A percentile compares a stretch with the other conserved stretches of the same genome.
Evolutionary conservation across 306 rosid species (phyloP).

Genomic region (Nissolia schottii): DNA sequence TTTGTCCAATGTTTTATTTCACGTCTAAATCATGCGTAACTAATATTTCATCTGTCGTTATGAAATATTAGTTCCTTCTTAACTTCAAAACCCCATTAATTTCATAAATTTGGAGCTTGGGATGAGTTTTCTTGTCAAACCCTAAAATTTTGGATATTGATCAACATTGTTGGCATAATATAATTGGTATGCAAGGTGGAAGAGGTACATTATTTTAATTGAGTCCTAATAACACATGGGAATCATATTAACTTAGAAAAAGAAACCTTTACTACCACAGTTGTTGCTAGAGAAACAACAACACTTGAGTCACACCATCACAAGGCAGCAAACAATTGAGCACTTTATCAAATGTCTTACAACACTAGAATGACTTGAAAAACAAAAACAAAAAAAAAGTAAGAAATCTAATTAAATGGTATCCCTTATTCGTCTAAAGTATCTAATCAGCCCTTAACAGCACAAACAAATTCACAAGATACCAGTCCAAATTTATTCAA

Average conservation of each 20-base stretch:
- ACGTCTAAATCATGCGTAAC: background rate
- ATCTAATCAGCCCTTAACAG: background rate
- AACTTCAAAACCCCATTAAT: background rate
- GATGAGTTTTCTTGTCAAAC: background rate
- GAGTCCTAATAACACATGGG: too few species aligned
- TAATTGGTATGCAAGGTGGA: background rate
- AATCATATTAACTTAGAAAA: background rate
- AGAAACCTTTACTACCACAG: background rate
- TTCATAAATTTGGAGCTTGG: background rate
- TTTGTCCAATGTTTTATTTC: background rate
- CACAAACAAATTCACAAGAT: constrained; percentile 13
- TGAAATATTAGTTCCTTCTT: background rate
- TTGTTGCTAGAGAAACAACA: constrained; percentile 8
- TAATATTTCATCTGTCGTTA: background rate
- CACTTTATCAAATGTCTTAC: constrained; percentile 19
- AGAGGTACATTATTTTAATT: too few species aligned
- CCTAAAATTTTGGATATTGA: background rate
- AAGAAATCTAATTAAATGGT: constrained; percentile 5
- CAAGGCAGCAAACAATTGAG: background rate
- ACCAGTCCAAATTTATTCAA: background rate
- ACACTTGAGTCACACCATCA: constrained; percentile 13
- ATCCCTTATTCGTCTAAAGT: constrained; percentile 15
- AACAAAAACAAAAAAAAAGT: background rate
- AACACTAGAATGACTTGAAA: constrained; percentile 10
- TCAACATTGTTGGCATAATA: background rate